Evolutionary conservation across 2,329 filamentous ascomycete species (phyloP).

Genomic region (Scortechinia acanthostroma): DNA sequence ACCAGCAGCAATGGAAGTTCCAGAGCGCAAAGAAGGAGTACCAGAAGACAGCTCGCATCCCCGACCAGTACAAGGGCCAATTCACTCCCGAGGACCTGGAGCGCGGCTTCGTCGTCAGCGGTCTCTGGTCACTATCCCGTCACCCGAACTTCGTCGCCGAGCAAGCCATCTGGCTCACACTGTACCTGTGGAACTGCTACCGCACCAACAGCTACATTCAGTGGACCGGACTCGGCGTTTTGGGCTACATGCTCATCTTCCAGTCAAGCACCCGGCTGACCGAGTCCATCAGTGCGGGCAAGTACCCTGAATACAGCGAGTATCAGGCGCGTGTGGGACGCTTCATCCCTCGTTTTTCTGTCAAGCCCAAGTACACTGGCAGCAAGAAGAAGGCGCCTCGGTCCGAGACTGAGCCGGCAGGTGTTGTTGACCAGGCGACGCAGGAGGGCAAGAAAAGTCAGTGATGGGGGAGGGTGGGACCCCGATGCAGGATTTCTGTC

Average conservation of each 20-base stretch:
- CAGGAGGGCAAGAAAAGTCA: background rate
- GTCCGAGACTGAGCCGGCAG: background rate
- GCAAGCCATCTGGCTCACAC: conserved; percentile 78
- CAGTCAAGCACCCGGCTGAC: conserved; percentile 85
- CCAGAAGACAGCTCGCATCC: conserved; percentile 62
- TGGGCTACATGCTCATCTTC: conserved; percentile 72
- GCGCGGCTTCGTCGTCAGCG: conserved; percentile 77
- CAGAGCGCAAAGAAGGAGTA: conserved; percentile 77
- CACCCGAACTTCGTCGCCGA: conserved; percentile 95
- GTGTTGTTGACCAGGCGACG: background rate
- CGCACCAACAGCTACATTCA: conserved; percentile 65
- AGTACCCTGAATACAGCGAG: conserved; percentile 80
- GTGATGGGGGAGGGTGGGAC: background rate
- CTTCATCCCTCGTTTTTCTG: conserved; percentile 56
- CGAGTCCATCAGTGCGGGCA: conserved; percentile 70
- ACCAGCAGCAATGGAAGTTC: conserved; percentile 89
- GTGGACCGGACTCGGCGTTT: conserved; percentile 70
- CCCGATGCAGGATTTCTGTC: no score
- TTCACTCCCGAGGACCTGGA: conserved; percentile 73
- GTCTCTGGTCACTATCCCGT: conserved; percentile 79
- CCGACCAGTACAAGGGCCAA: conserved; percentile 14
- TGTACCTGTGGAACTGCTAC: conserved; percentile 84
- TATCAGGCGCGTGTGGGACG: conserved; percentile 80
- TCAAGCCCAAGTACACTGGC: background rate
- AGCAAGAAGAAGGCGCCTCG: background rate